Percentiles rank a stretch among this genome's conserved stretches.
phyloP scores from a whole-genome alignment of 371 early-diverging fungal genomes.

The Mortierella sp. region DNA sequence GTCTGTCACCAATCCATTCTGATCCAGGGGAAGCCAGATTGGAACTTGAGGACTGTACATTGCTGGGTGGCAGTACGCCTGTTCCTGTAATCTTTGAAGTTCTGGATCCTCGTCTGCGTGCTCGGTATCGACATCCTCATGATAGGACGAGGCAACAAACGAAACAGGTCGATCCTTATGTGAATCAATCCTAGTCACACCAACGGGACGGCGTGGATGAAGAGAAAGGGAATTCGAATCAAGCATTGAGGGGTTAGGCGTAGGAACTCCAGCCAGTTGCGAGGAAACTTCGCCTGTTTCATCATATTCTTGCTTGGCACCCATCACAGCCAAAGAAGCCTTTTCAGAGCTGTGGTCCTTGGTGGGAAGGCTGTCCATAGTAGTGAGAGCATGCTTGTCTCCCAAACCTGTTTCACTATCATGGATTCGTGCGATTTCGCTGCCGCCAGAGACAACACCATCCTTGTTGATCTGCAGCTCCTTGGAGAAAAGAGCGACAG shows the following conservation, averaged over 20 bases:
- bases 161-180: not conserved
- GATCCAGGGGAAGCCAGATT: constrained; percentile 47
- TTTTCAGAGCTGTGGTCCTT: constrained; percentile 6
- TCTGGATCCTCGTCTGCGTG: constrained; percentile 15
- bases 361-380: not conserved
- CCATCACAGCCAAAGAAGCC: constrained; percentile 1
- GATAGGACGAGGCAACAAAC: not conserved
- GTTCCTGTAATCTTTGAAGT: constrained; percentile 34
- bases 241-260: constrained; percentile 35
- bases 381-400: constrained; percentile 7
- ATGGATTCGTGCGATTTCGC: not conserved
- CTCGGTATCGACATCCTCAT: not conserved
- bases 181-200: not conserved
- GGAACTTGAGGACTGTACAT: constrained; percentile 35
- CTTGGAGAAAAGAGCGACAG: constrained; percentile 59
- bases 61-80: constrained; percentile 49
- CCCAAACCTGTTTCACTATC: constrained; percentile 12
- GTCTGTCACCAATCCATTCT: constrained; percentile 27
- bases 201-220: constrained; percentile 5
- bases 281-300: constrained; percentile 30
- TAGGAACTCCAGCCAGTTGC: constrained; percentile 37
- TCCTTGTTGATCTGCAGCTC: constrained; percentile 34
- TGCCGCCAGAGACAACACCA: constrained; percentile 26
- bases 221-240: constrained; percentile 17
- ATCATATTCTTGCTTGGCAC: constrained; percentile 24